Base-by-base conservation (phyloP, 2,329 filamentous ascomycete genomes). In the Nemania abortiva region DNA sequence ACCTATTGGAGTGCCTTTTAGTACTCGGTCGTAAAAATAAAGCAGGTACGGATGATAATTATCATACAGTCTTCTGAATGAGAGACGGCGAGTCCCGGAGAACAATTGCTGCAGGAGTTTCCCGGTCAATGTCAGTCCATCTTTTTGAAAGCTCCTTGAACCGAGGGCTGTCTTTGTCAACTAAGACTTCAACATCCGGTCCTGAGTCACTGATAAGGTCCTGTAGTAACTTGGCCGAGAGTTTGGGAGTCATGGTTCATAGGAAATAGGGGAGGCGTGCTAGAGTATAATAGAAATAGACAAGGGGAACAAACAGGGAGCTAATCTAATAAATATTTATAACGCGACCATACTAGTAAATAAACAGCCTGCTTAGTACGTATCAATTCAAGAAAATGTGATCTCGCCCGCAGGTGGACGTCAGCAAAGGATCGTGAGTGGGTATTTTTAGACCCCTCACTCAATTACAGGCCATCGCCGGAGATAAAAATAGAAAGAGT, bases 31-130 rank as follows among this genome's bases (percentile, higher is more conserved):
- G 31, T 13, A 2, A 27, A 9, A 37, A 29, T 15, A 22, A 4
- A 39, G 55, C 31, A n/a, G n/a, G 22, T 13, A 10, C 15, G 15
- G 45, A 7, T 49, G 31, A n/a, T 11, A 27, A n/a, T 6, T 39
- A n/a, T 7, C 55, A 20, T 64, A 65, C 66, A 24, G 50, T 58
- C 34, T 69, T 52, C 27, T 69, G 34, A 52, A 69, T 58, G 22
- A 64, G 56, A 18, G 58, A 54, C 24, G 62, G 53, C 1, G 66
- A 65, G 31, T 37, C 39, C 22, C 52, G 66, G 34, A 69, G 57
- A 29, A 69, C 55, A 24, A 69, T 69, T 4, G 66, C 62, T 6
- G 7, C 61, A n/a, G 66, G 66, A 15, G 37, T 69, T 22, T 62
- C 29, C 6, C 62, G 62, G 39, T 58, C 62, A 20, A 65, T 65